Percentiles rank a stretch among this genome's conserved stretches.
phyloP scores from a whole-genome alignment of 768 basidiomycete species.

The Trametopsis cervina region DNA sequence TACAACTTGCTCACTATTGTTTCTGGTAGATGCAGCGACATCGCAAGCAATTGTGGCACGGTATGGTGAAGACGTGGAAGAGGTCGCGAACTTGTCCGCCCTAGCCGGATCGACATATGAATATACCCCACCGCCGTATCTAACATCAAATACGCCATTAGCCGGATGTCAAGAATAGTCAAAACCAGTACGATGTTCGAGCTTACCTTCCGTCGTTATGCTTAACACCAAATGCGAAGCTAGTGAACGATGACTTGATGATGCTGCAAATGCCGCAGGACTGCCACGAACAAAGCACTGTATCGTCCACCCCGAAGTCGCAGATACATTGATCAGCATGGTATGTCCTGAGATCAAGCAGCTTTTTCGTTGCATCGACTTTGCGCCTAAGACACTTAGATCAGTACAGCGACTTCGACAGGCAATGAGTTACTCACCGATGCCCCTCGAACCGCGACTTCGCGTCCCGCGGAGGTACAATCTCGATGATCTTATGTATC shows the following conservation, averaged over 20 bases:
- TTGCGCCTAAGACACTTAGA: constrained; percentile 27
- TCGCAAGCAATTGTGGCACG: constrained; percentile 60
- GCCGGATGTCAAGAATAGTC: neutral
- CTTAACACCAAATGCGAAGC: constrained; percentile 48
- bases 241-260: constrained; percentile 48
- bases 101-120: constrained; percentile 51
- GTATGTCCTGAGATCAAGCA: constrained; percentile 50
- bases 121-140: constrained; percentile 59
- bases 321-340: constrained; percentile 64
- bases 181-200: neutral
- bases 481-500: constrained; percentile 52
- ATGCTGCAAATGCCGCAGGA: constrained; percentile 63
- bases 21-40: constrained; percentile 23
- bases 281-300: constrained; percentile 44
- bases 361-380: constrained; percentile 26
- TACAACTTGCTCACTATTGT: constrained; percentile 29
- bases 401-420: constrained; percentile 1
- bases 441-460: neutral
- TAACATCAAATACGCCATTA: constrained; percentile 19
- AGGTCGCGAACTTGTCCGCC: constrained; percentile 57
- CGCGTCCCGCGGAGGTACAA: neutral
- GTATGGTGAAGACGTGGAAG: constrained; percentile 60
- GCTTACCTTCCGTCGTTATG: constrained; percentile 50
- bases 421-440: neutral
- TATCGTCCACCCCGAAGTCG: constrained; percentile 52